A percentile compares a stretch with the other conserved stretches of the same genome.
phyloP scores from a whole-genome alignment of 2,329 filamentous ascomycete species.

The Dactylellina sp. region DNA sequence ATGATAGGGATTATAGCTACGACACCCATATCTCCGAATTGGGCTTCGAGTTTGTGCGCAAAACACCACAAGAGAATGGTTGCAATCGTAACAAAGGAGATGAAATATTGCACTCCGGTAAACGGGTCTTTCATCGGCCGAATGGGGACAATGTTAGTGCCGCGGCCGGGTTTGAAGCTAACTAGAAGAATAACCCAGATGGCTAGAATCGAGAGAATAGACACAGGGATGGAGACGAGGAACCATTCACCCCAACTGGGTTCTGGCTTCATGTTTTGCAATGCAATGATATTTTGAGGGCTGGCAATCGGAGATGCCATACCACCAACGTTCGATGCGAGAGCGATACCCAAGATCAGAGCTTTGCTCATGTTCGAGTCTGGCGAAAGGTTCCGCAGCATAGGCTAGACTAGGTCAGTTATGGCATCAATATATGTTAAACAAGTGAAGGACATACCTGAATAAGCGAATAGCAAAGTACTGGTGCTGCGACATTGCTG shows the following conservation, averaged over 20 bases:
- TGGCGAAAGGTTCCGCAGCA: slow-evolving; percentile 89
- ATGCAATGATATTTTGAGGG: slow-evolving; percentile 94
- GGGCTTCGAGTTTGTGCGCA: slow-evolving; percentile 83
- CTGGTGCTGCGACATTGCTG: slow-evolving; percentile 95
- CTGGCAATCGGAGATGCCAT: slow-evolving; percentile 97
- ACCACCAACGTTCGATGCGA: slow-evolving; percentile 94
- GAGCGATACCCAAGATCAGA: slow-evolving; percentile 91
- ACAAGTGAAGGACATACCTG: slow-evolving; percentile 71
- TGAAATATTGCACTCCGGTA: slow-evolving; percentile 91
- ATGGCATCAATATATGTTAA: neutral
- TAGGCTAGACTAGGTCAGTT: slow-evolving; percentile 71
- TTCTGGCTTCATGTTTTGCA: slow-evolving; percentile 92
- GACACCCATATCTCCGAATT: slow-evolving; percentile 98
- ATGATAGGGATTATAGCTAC: slow-evolving; percentile 96
- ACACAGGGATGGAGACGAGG: slow-evolving; percentile 92
- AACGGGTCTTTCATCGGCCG: slow-evolving; percentile 89
- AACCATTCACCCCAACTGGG: slow-evolving; percentile 98
- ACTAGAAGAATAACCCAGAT: slow-evolving; percentile 90
- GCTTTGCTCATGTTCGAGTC: slow-evolving; percentile 96
- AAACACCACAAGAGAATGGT: slow-evolving; percentile 95
- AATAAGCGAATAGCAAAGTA: slow-evolving; percentile 97
- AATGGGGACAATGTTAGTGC: slow-evolving; percentile 90
- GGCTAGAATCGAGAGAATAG: slow-evolving; percentile 83
- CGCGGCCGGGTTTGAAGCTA: slow-evolving; percentile 85
- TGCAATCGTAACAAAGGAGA: slow-evolving; percentile 80